Conservation (phyloP, 768 basidiomycete genomes). For the Boletus reticulatus region DNA sequence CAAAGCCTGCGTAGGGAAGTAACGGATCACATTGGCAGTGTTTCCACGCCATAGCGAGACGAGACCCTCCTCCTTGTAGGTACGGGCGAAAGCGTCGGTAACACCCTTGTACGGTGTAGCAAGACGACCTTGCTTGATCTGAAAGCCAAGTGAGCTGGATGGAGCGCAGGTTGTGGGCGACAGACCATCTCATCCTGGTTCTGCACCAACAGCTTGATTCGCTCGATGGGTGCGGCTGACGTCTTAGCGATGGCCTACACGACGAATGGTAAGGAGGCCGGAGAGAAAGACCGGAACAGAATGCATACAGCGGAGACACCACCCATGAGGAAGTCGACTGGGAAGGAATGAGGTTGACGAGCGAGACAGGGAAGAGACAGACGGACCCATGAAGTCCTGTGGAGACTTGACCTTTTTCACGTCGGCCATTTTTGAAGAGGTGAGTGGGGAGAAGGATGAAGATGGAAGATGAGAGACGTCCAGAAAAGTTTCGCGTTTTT, state of each 20-base stretch:
- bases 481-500: slow-evolving; percentile 50
- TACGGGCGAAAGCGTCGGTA: slow-evolving; percentile 86
- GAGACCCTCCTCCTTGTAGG: slow-evolving; percentile 93
- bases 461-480: slow-evolving; percentile 43
- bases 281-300: background rate
- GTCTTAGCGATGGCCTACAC: slow-evolving; percentile 96
- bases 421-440: slow-evolving; percentile 69
- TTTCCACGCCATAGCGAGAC: slow-evolving; percentile 98
- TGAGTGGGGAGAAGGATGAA: slow-evolving; percentile 40
- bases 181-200: slow-evolving; percentile 99
- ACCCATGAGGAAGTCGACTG: slow-evolving; percentile 95
- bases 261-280: slow-evolving; percentile 18
- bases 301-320: slow-evolving; percentile 84
- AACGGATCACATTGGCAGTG: slow-evolving; percentile 99
- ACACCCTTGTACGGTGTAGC: slow-evolving; percentile 96
- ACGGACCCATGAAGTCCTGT: slow-evolving; percentile 81
- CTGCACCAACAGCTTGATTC: slow-evolving; percentile 97
- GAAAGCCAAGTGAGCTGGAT: slow-evolving; percentile 7
- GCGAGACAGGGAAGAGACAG: background rate
- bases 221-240: slow-evolving; percentile 98
- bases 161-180: background rate
- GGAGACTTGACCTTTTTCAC: slow-evolving; percentile 83
- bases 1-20: slow-evolving; percentile 99
- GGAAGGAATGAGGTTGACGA: slow-evolving; percentile 13
- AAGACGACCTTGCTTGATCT: slow-evolving; percentile 99